A percentile compares a stretch with the other conserved stretches of the same genome.
Conservation (phyloP, 495 filamentous ascomycete genomes). For the Lophiostoma macrostomum region DNA sequence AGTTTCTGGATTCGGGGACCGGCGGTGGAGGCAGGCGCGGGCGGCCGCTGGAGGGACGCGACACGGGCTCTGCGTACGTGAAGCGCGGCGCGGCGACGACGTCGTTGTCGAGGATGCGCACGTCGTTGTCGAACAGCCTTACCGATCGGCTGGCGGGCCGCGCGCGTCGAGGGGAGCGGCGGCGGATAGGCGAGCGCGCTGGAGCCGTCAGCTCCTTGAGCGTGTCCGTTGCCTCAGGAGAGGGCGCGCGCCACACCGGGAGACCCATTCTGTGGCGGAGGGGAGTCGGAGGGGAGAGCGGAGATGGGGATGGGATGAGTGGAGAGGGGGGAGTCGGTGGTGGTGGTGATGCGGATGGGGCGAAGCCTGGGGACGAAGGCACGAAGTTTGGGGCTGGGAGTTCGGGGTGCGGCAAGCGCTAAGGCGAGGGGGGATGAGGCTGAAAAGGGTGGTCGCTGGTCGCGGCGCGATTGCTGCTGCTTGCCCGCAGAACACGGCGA, state of each 20-base stretch:
- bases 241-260: constrained; percentile 64
- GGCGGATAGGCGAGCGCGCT: constrained; percentile 69
- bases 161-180: constrained; percentile 35
- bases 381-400: constrained; percentile 8
- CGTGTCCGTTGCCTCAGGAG: constrained; percentile 54
- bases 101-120: not conserved
- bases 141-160: constrained; percentile 26
- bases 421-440: constrained; percentile 18
- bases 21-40: constrained; percentile 35
- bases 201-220: constrained; percentile 57
- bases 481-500: not conserved
- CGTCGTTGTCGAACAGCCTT: constrained; percentile 10
- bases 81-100: constrained; percentile 15
- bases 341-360: constrained; percentile 13
- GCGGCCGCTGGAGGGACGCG: constrained; percentile 4
- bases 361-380: constrained; percentile 21
- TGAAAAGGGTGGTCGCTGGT: not conserved
- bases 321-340: constrained; percentile 7
- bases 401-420: constrained; percentile 16
- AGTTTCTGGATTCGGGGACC: constrained; percentile 42
- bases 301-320: constrained; percentile 16
- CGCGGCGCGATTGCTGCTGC: not conserved
- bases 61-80: constrained; percentile 3
- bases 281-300: constrained; percentile 11
- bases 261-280: constrained; percentile 64